Percentiles rank a stretch among this genome's conserved stretches.
phyloP scores from a whole-genome alignment of 208 protist genomes.

The Kentomonas sorsogonicus region DNA sequence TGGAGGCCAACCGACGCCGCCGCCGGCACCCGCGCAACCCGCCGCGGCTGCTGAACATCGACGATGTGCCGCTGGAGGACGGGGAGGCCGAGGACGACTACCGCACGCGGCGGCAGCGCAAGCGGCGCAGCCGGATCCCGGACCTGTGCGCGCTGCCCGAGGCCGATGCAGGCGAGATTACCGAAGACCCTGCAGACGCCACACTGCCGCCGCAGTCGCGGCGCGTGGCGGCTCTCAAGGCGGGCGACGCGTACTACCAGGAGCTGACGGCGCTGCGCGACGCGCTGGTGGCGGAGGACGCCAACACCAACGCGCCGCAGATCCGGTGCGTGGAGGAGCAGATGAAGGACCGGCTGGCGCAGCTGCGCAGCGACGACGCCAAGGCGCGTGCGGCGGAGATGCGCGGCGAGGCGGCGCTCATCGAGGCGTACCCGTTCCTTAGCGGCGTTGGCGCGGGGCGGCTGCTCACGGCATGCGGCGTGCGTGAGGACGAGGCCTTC shows the following conservation, averaged over 20 bases:
- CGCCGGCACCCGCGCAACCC: slow-evolving; percentile 12
- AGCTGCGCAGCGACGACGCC: slow-evolving; percentile 22
- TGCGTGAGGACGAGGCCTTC: slow-evolving; percentile 20
- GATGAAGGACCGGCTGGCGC: slow-evolving; percentile 28
- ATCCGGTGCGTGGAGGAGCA: slow-evolving; percentile 44
- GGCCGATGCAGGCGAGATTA: slow-evolving; percentile 16
- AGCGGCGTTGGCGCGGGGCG: slow-evolving; percentile 6
- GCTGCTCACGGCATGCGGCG: slow-evolving; percentile 11
- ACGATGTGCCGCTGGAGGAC: slow-evolving; percentile 25
- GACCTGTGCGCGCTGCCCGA: slow-evolving; percentile 15
- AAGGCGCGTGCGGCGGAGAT: slow-evolving; percentile 11
- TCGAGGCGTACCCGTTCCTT: slow-evolving; percentile 22
- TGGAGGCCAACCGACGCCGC: slow-evolving; percentile 25
- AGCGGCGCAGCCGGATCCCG: slow-evolving; percentile 16
- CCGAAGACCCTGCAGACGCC: slow-evolving; percentile 18
- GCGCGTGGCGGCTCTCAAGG: slow-evolving; percentile 13
- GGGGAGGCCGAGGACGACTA: slow-evolving; percentile 21
- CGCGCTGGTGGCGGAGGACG: slow-evolving; percentile 25
- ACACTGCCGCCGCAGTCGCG: slow-evolving; percentile 14
- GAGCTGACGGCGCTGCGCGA: slow-evolving; percentile 35
- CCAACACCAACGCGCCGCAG: slow-evolving; percentile 19
- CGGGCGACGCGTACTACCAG: slow-evolving; percentile 39
- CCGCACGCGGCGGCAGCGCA: slow-evolving; percentile 19
- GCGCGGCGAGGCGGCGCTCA: slow-evolving; percentile 16
- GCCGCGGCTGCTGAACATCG: slow-evolving; percentile 25